Percentiles rank a stretch among this genome's conserved stretches.
These are phyloP conservation scores for Hymenoscyphus infarciens DNA, from an alignment of 2,329 filamentous ascomycete species.

Conservation along the genomic window DNA sequence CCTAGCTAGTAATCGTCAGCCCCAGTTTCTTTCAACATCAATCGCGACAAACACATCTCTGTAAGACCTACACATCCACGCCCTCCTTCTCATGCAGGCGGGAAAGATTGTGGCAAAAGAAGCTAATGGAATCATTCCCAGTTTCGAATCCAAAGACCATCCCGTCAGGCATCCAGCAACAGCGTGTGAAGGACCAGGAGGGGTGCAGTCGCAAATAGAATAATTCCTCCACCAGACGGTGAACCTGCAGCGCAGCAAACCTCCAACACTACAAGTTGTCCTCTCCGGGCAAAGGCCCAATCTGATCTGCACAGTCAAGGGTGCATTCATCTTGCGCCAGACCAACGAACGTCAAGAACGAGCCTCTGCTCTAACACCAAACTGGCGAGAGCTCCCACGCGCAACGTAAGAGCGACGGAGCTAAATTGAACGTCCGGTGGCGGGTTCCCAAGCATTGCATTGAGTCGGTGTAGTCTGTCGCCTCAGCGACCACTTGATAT, in stretches of 20 bases:
- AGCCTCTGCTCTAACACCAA: not conserved
- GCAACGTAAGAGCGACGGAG: not conserved
- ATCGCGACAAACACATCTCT: not conserved
- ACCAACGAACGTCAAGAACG: not conserved
- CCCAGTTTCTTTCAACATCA: not conserved
- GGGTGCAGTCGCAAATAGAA: not conserved
- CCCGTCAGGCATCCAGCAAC: not conserved
- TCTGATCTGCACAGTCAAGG: slow-evolving; percentile 1
- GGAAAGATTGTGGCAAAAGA: not conserved
- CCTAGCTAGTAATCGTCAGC: not conserved
- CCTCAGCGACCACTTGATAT: not conserved
- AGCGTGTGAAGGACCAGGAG: not conserved
- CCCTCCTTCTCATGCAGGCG: not conserved
- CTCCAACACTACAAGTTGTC: not conserved
- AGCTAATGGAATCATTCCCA: not conserved
- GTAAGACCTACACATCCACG: not conserved
- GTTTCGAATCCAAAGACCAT: not conserved
- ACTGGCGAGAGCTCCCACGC: not conserved
- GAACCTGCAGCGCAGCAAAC: not conserved
- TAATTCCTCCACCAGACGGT: not conserved
- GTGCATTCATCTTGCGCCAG: not conserved
- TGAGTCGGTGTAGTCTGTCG: not conserved
- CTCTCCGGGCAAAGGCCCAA: not conserved
- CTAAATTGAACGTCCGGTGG: not conserved
- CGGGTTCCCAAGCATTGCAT: not conserved